phyloP scores from a whole-genome alignment of 352 stramenopile species.

The Peronosclerospora sorghi region DNA sequence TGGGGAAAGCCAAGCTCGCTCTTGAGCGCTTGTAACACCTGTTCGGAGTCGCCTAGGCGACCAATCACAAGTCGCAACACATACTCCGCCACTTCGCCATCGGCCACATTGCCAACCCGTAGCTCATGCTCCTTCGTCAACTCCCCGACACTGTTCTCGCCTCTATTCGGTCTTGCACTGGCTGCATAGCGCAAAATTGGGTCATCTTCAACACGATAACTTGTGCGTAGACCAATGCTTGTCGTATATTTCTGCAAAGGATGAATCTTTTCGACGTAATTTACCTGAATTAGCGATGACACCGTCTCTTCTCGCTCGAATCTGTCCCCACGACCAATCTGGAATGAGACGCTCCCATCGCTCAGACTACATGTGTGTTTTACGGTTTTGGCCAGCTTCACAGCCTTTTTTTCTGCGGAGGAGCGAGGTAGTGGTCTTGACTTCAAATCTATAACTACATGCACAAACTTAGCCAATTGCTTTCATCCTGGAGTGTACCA shows the following conservation, averaged over 20 bases:
- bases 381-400: conserved; percentile 5
- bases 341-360: conserved; percentile 4
- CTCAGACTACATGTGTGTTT: background rate
- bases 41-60: conserved; percentile 20
- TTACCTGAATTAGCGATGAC: conserved; percentile 12
- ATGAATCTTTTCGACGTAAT: conserved; percentile 6
- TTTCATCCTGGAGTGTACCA: background rate
- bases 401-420: conserved; percentile 4
- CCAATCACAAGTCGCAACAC: conserved; percentile 26
- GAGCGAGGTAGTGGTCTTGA: conserved; percentile 6
- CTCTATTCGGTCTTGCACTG: conserved; percentile 24
- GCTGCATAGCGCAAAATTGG: conserved; percentile 50
- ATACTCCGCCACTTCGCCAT: conserved; percentile 33
- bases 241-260: conserved; percentile 20
- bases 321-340: conserved; percentile 9
- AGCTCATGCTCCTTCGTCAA: conserved; percentile 11
- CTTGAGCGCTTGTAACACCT: conserved; percentile 27
- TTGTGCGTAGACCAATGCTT: conserved; percentile 30
- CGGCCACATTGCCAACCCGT: conserved; percentile 10
- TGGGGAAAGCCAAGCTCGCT: conserved; percentile 22
- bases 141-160: conserved; percentile 15
- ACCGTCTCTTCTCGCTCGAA: conserved; percentile 7
- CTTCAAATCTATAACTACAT: conserved; percentile 2
- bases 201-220: conserved; percentile 45
- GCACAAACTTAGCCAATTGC: conserved; percentile 2